Evolutionary conservation across 371 early-diverging fungal species (phyloP), one percentile per base, ranked within the genome.

Genomic region (Mortierella sp.): DNA sequence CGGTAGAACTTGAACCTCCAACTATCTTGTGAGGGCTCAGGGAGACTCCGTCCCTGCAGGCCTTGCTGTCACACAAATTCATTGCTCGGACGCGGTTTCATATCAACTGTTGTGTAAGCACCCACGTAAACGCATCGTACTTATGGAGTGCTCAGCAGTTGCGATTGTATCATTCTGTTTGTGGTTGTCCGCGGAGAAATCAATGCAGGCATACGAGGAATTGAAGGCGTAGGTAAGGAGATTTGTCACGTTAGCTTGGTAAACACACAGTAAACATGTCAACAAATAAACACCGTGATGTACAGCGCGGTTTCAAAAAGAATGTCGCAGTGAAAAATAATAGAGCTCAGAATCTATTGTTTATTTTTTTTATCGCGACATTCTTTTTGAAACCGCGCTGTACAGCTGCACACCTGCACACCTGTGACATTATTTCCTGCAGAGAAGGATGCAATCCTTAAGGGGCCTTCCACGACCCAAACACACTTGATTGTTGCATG

Each of bases 401-500:
- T 16, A 26, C 64, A 32, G n/a, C n/a, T n/a, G n/a, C n/a, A n/a
- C 64, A 78, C 78, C 66, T 73, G 59, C 3, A 78, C 73, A 26
- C 78, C 78, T 12, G 78, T 78, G 24, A 78, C 37, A 43, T 78
- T 73, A 47, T 73, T 78, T n/a, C 78, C 78, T 0, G 73, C 78
- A 12, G 78, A 72, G 45, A 78, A 73, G 3, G 73, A 30, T 0
- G 73, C 78, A 5, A 78, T 16, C 58, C 73, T 78, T 22, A 78
- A 57, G n/a, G 1, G 78, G 78, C 12, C 78, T 69, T 47, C 62
- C 45, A 6, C 51, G 61, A n/a, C n/a, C n/a, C n/a, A n/a, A n/a
- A n/a, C n/a, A n/a, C n/a, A n/a, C n/a, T n/a, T n/a, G n/a, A n/a
- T n/a, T n/a, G n/a, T n/a, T n/a, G n/a, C n/a, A n/a, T n/a, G n/a